Percentiles rank a stretch among this genome's conserved stretches.
These are phyloP conservation scores for Phytophthora hybrid DNA, from an alignment of 352 stramenopile genomes.

Conservation along the genomic window DNA sequence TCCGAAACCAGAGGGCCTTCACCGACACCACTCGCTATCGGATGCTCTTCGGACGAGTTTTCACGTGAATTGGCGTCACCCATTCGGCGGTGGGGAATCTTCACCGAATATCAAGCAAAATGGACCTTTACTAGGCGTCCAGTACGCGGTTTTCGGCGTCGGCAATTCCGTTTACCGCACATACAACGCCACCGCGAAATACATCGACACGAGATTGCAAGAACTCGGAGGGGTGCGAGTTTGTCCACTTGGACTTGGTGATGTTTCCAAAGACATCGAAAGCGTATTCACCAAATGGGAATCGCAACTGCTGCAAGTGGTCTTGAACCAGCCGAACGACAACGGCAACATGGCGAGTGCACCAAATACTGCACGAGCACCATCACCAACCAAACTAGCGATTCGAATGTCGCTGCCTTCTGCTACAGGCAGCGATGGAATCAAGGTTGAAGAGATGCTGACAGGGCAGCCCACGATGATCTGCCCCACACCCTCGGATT, in stretches of 20 bases:
- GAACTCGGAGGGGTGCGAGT: constrained; percentile 79
- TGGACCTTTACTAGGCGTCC: constrained; percentile 18
- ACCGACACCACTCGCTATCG: constrained; percentile 21
- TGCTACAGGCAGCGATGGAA: background rate
- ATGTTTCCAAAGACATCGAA: constrained; percentile 92
- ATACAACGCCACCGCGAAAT: constrained; percentile 95
- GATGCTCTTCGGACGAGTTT: constrained; percentile 14
- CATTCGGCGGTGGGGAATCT: constrained; percentile 7
- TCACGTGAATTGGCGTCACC: constrained; percentile 18
- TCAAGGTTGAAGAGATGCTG: constrained; percentile 1
- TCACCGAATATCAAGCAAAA: constrained; percentile 1
- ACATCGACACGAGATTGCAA: constrained; percentile 79
- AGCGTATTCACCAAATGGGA: constrained; percentile 83
- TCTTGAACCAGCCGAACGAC: constrained; percentile 12
- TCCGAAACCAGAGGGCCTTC: constrained; percentile 4
- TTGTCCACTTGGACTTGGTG: constrained; percentile 81
- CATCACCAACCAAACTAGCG: background rate
- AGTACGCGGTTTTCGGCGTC: constrained; percentile 86
- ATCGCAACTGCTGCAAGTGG: constrained; percentile 49
- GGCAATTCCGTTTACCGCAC: constrained; percentile 96
- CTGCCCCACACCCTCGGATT: background rate
- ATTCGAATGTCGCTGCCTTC: constrained; percentile 4
- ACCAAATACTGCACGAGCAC: constrained; percentile 6
- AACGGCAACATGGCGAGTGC: background rate
- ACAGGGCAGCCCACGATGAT: background rate